Base-by-base conservation (phyloP, 805 yeast genomes). In the Yamadazyma phyllophila region DNA sequence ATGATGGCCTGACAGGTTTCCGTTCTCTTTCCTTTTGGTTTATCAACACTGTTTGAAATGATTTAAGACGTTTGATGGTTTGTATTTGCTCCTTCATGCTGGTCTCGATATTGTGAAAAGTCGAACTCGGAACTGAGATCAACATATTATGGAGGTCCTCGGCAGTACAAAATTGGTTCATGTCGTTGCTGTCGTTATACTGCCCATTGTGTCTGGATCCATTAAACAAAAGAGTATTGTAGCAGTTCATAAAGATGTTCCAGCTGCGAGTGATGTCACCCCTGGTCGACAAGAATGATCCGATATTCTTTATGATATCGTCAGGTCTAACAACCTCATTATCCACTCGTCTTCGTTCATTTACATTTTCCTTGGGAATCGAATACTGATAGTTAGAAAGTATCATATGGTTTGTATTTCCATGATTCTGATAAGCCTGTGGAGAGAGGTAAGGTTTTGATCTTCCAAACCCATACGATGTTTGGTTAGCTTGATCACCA, bases 61-160 rank as follows among this genome's bases (percentile, higher is more conserved):
- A 40, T 26, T 39, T 45, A 17, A 47, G 33, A 5, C 40, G 38
- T 9, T 41, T 34, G 12, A 48, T 7, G 10, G 34, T 16, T 15
- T 37, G 39, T 3, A 34, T 13, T n/a, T 42, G 35, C 26, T 44
- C 45, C 20, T 35, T 24, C 20, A 38, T 39, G 26, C 44, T 33
- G 14, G 12, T 6, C 17, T 40, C 49, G 14, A 52, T 17, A n/a
- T 26, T 39, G 17, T 35, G 35, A 13, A 52, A 41, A 17, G 29
- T 46, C 4, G 44, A 30, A 11, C 46, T 45, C 1, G 50, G 46
- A 2, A 50, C 36, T 7, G 50, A 44, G 11, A 41, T 11, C 12
- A 52, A 12, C 31, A 39, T 40, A 11, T 41, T 16, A 9, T 42
- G 24, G 27, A 37, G 40, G 11, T 13, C 31, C 2, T 11, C 40